Conservation (phyloP, 83 land plant genomes). For the Isoetes engelmannii region DNA sequence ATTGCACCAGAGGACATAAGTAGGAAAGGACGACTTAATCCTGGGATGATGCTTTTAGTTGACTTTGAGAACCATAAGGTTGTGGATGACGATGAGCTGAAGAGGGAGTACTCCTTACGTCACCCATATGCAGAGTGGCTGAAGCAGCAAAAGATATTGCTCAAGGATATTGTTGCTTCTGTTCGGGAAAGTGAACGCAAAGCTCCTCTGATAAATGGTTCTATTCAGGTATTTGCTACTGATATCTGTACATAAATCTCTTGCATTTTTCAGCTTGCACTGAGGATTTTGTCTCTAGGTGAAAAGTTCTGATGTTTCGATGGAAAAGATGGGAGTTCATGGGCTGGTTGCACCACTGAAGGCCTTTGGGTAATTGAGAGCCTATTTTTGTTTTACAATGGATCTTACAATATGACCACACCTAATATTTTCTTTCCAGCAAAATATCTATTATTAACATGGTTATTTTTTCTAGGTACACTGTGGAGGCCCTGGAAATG, state of each 20-base stretch:
- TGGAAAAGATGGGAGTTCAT: slow-evolving; percentile 79
- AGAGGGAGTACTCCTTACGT: slow-evolving; percentile 62
- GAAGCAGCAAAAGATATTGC: slow-evolving; percentile 62
- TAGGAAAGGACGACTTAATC: slow-evolving; percentile 86
- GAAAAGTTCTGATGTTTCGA: slow-evolving; percentile 46
- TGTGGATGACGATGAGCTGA: slow-evolving; percentile 91
- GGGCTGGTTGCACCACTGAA: slow-evolving; percentile 78
- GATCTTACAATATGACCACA: background rate
- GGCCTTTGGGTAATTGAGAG: slow-evolving; percentile 71
- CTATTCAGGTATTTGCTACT: slow-evolving; percentile 37
- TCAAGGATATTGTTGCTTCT: slow-evolving; percentile 68
- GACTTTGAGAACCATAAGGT: slow-evolving; percentile 93
- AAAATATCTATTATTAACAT: background rate
- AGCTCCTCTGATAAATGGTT: slow-evolving; percentile 55
- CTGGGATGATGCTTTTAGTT: slow-evolving; percentile 98
- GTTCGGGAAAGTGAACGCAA: slow-evolving; percentile 47
- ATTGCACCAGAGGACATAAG: slow-evolving; percentile 74
- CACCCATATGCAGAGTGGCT: slow-evolving; percentile 93
- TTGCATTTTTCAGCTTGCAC: slow-evolving; percentile 4
- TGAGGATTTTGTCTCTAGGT: slow-evolving; percentile 30
- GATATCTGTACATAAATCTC: background rate
- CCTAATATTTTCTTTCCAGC: background rate
- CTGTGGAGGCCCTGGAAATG: slow-evolving; percentile 91
- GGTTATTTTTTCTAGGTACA: slow-evolving; percentile 51
- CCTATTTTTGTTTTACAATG: background rate